Conservation (phyloP, 352 stramenopile species). For the Pythium utonaiense region DNA sequence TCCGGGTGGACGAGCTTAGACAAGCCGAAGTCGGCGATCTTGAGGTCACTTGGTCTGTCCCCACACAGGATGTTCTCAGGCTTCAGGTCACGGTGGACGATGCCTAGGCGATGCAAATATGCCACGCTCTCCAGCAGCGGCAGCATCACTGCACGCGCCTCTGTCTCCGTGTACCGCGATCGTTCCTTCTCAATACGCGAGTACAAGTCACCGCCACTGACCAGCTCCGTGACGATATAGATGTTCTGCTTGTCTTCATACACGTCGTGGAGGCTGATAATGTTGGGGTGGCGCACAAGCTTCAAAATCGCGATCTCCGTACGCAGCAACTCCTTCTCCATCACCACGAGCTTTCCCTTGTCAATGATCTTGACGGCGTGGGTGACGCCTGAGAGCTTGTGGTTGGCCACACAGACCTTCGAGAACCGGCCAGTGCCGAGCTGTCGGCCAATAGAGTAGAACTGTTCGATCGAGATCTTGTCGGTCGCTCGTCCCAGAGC, state of each 20-base stretch:
- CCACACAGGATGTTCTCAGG: constrained; percentile 89
- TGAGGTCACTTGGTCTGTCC: constrained; percentile 82
- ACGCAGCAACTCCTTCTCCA: constrained; percentile 88
- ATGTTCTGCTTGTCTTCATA: constrained; percentile 93
- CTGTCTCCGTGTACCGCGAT: constrained; percentile 83
- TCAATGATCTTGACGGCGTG: constrained; percentile 93
- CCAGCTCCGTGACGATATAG: constrained; percentile 98
- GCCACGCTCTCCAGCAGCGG: constrained; percentile 87
- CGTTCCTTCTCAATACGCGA: constrained; percentile 91
- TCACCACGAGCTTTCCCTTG: constrained; percentile 83
- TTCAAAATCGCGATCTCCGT: constrained; percentile 94
- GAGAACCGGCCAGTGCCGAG: constrained; percentile 89
- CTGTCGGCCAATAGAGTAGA: constrained; percentile 86
- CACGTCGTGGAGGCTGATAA: constrained; percentile 86
- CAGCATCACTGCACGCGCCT: constrained; percentile 85
- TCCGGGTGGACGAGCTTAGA: constrained; percentile 91
- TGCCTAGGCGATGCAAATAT: constrained; percentile 90
- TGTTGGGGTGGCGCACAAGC: constrained; percentile 88
- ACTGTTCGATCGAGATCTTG: constrained; percentile 87
- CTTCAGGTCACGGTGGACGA: constrained; percentile 89
- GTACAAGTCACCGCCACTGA: constrained; percentile 96
- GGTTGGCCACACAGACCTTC: constrained; percentile 75
- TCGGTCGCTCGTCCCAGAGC: constrained; percentile 78
- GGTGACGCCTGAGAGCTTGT: constrained; percentile 58
- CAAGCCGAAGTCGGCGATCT: constrained; percentile 92